A percentile compares a stretch with the other conserved stretches of the same genome.
Conservation (phyloP, 2,329 filamentous ascomycete genomes). For the Waltergamsia citrina region DNA sequence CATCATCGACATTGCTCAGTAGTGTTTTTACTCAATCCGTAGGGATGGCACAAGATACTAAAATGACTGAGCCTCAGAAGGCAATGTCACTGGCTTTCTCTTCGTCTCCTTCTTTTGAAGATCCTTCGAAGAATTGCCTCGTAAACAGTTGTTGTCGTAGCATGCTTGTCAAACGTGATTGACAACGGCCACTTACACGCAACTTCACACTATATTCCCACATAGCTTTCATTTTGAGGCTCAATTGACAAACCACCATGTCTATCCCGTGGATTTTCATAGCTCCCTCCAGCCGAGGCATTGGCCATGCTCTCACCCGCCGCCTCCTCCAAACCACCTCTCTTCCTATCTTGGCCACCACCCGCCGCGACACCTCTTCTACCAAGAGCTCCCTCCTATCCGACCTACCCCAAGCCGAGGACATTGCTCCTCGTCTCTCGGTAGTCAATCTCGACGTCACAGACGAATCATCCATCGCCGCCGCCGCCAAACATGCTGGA, state of each 20-base stretch:
- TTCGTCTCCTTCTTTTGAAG: too few relatives aligned
- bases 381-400: slow-evolving; percentile 23
- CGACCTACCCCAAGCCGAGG: slow-evolving; percentile 13
- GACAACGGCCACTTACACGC: not conserved
- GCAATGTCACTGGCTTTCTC: too few relatives aligned
- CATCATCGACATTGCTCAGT: too few relatives aligned
- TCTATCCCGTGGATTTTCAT: slow-evolving; percentile 41
- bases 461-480: slow-evolving; percentile 53
- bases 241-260: slow-evolving; percentile 15
- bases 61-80: too few relatives aligned
- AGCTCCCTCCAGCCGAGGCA: slow-evolving; percentile 36
- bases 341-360: slow-evolving; percentile 36
- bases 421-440: slow-evolving; percentile 23
- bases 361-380: slow-evolving; percentile 24
- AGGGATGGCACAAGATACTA: too few relatives aligned
- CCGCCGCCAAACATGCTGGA: slow-evolving; percentile 41
- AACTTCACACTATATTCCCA: slow-evolving; percentile 1
- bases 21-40: too few relatives aligned
- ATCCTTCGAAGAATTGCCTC: too few relatives aligned
- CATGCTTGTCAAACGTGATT: too few relatives aligned
- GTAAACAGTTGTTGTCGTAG: too few relatives aligned
- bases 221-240: not conserved
- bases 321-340: slow-evolving; percentile 36
- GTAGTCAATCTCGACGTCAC: slow-evolving; percentile 34
- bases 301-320: slow-evolving; percentile 37